phyloP scores from a whole-genome alignment of 2,329 filamentous ascomycete genomes.

The Knoxdaviesia proteae region DNA sequence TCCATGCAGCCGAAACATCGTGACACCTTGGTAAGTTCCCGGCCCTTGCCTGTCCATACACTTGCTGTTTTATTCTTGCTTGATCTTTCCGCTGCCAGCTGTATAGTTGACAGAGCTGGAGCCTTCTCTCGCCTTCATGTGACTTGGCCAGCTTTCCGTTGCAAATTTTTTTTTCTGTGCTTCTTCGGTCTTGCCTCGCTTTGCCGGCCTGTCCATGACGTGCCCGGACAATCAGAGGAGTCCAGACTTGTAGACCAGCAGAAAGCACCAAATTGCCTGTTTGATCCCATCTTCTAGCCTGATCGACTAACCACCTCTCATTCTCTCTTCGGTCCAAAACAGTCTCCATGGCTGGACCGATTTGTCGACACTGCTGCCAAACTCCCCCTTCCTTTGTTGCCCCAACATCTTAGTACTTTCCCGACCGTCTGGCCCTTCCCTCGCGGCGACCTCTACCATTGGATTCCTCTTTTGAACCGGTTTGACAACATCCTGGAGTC shows the following conservation, averaged over 20 bases:
- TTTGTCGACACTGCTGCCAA: slow-evolving; percentile 55
- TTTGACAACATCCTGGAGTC: slow-evolving; percentile 77
- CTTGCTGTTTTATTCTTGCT: background rate
- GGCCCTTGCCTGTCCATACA: slow-evolving; percentile 1
- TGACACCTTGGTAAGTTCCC: slow-evolving; percentile 38
- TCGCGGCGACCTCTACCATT: slow-evolving; percentile 89
- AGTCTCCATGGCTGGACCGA: slow-evolving; percentile 75
- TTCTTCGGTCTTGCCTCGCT: too few species aligned
- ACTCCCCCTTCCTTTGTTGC: slow-evolving; percentile 54
- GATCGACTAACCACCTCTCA: too few species aligned
- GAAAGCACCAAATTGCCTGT: too few species aligned
- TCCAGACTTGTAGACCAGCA: too few species aligned
- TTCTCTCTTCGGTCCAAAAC: slow-evolving; percentile 1
- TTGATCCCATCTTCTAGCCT: too few species aligned
- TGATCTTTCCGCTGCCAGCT: background rate
- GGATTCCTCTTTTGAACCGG: slow-evolving; percentile 83
- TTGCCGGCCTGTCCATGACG: too few species aligned
- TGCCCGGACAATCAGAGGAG: too few species aligned
- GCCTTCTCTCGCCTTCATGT: too few species aligned
- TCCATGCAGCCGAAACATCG: slow-evolving; percentile 44
- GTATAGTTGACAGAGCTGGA: too few species aligned
- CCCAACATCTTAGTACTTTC: slow-evolving; percentile 56
- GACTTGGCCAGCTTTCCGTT: too few species aligned
- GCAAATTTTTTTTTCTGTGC: too few species aligned
- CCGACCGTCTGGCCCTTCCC: slow-evolving; percentile 88